Conservation (phyloP, 176 grass and related monocot genomes). For the Carex cristatella region DNA sequence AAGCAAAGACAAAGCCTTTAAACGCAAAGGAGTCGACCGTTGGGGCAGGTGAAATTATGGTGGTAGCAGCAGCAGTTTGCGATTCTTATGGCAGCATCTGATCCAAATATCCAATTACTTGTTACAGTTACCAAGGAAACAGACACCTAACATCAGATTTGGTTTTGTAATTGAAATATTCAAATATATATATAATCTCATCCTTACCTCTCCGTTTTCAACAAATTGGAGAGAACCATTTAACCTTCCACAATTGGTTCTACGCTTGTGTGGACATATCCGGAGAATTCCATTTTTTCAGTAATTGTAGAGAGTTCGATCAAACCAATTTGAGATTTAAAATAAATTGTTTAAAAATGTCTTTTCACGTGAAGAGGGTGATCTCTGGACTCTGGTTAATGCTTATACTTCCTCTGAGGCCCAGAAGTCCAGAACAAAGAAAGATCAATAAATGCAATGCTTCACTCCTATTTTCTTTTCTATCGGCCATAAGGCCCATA, state of each 20-base stretch:
- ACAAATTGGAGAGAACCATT: not conserved
- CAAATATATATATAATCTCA: not conserved
- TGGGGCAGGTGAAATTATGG: not conserved
- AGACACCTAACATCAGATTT: not conserved
- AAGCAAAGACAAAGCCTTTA: not conserved
- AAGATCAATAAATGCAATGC: slow-evolving; percentile 13
- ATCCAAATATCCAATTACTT: not conserved
- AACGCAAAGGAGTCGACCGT: not conserved
- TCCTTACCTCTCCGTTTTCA: not conserved
- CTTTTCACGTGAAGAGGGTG: slow-evolving; percentile 18
- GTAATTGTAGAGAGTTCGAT: not conserved
- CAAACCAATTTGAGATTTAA: not conserved
- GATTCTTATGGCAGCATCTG: not conserved
- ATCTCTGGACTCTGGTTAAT: not conserved
- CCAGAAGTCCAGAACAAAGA: not conserved
- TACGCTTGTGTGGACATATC: not conserved
- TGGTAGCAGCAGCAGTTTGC: not conserved
- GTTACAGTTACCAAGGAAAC: not conserved
- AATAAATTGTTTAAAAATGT: slow-evolving; percentile 1
- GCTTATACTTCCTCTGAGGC: not conserved
- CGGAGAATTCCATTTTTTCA: not conserved
- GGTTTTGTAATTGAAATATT: not conserved
- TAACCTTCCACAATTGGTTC: not conserved
- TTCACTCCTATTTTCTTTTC: too few species aligned
- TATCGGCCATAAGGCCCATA: too few species aligned